Base-by-base conservation (phyloP, 1,284 basidiomycete species). In the Boletus chippewaensis region DNA sequence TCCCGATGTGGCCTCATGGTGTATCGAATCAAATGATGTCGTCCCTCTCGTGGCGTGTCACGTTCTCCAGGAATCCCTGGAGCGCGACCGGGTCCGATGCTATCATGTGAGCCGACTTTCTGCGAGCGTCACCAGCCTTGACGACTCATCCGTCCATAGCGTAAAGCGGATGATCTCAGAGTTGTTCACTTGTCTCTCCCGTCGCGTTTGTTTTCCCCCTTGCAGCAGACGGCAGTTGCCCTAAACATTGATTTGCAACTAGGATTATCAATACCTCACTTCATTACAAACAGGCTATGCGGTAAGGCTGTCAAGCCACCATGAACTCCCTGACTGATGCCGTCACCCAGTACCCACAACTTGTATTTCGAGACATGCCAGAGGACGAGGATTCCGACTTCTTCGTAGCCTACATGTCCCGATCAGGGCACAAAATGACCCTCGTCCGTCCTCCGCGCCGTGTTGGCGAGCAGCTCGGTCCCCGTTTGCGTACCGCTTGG, bases 401-500 rank as follows among this genome's bases (percentile, higher is more conserved):
- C 63, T 85, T 87, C 60, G 64, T 82, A 15, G 78, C 79, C 22
- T 77, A 75, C 60, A 74, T 87, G 59, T 80, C 80, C 26, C 71
- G 73, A 41, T 71, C 75, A 8, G 80, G 79, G 4, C 72, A 76
- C 48, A 75, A 75, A 45, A 64, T 86, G 40, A 80, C 76, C 11
- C 67, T 87, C 22, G 68, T 85, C 36, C 75, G 81, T 43, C 79
- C 80, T 13, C 81, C 83, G 0, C 70, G 69, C 18, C 67, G 71
- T 22, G 68, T 81, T 29, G 76, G 77, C 53, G 65, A 74, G 20
- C 67, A 73, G n/a, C 65, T 82, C 8, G 75, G 73, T 8, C 67
- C 70, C 8, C 70, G 71, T 40, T 65, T 81, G 20, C 73, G 73
- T 32, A 64, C 53, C 16, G 68, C 69, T 35, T 74, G 82, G 56